Percentiles rank a stretch among this genome's conserved stretches.
Evolutionary conservation across 768 basidiomycete species (phyloP).

Genomic region (Boletus vinaceobasis): DNA sequence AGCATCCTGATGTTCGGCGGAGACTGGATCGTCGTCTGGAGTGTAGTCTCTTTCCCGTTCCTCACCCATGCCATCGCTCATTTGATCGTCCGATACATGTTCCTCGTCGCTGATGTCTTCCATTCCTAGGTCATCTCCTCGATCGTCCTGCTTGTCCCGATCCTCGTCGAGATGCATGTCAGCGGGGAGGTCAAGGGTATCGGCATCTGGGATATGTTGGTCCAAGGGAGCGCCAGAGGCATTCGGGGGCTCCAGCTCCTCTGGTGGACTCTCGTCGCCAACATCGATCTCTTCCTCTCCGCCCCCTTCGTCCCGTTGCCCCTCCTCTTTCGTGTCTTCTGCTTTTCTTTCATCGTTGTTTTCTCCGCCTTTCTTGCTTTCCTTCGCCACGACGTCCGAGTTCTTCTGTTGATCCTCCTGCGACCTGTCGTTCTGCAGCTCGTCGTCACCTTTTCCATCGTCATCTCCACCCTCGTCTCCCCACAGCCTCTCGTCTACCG

Average conservation of each 20-base stretch:
- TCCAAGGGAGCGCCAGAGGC: slow-evolving; percentile 68
- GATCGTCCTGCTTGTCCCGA: slow-evolving; percentile 27
- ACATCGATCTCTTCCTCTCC: slow-evolving; percentile 22
- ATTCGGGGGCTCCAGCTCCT: slow-evolving; percentile 43
- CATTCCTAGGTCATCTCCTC: slow-evolving; percentile 26
- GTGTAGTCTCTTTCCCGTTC: slow-evolving; percentile 7
- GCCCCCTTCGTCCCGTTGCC: slow-evolving; percentile 25
- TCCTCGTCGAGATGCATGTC: slow-evolving; percentile 61
- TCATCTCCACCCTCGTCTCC: slow-evolving; percentile 72
- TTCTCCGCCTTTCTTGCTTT: slow-evolving; percentile 43
- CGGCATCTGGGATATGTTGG: slow-evolving; percentile 70
- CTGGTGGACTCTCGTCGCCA: slow-evolving; percentile 36
- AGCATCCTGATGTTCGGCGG: slow-evolving; percentile 23
- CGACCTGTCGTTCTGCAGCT: slow-evolving; percentile 60
- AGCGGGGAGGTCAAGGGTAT: slow-evolving; percentile 87
- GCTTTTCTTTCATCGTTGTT: slow-evolving; percentile 33
- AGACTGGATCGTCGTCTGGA: slow-evolving; percentile 18
- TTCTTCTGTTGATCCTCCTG: slow-evolving; percentile 40
- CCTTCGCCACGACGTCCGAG: slow-evolving; percentile 80
- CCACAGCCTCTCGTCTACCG: slow-evolving; percentile 97
- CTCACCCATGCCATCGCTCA: slow-evolving; percentile 23
- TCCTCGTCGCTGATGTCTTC: slow-evolving; percentile 39
- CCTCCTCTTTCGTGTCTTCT: slow-evolving; percentile 29
- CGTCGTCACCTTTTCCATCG: slow-evolving; percentile 46
- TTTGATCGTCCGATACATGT: slow-evolving; percentile 20